These are phyloP conservation scores for Suhomyces kunorum DNA, from an alignment of 1,139 yeast species.

Conservation along the genomic window DNA sequence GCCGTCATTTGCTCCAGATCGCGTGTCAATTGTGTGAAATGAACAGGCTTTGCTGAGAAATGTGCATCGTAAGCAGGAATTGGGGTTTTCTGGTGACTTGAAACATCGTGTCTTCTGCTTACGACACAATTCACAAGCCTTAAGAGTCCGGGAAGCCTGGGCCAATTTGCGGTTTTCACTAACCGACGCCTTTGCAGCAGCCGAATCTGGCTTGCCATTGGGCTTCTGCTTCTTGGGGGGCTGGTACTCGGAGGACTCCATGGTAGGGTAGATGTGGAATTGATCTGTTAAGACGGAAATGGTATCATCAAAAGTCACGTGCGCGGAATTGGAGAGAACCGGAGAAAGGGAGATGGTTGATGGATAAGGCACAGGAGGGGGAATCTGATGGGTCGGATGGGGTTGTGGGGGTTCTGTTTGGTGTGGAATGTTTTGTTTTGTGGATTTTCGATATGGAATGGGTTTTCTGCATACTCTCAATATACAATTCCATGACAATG, in stretches of 20 bases:
- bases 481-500: too few species aligned
- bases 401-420: too few species aligned
- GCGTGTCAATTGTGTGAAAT: slow-evolving; percentile 31
- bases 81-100: slow-evolving; percentile 44
- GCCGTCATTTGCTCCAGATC: slow-evolving; percentile 10
- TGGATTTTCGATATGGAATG: too few species aligned
- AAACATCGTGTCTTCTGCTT: slow-evolving; percentile 66
- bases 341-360: too few species aligned
- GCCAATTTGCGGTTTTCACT: slow-evolving; percentile 17
- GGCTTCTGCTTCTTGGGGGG: slow-evolving; percentile 1
- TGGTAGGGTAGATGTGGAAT: background rate
- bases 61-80: slow-evolving; percentile 57
- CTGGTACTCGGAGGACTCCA: background rate
- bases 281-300: too few species aligned
- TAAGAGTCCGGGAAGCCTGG: slow-evolving; percentile 48
- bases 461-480: too few species aligned
- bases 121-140: slow-evolving; percentile 62
- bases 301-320: too few species aligned
- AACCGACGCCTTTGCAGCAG: slow-evolving; percentile 1
- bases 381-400: too few species aligned
- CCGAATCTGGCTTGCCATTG: background rate
- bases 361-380: too few species aligned
- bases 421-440: too few species aligned
- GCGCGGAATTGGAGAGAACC: too few species aligned
- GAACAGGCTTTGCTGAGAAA: slow-evolving; percentile 55